These are phyloP conservation scores for Cyclostephanos tholiformis DNA, from an alignment of 108 stramenopile species.

Conservation along the genomic window DNA sequence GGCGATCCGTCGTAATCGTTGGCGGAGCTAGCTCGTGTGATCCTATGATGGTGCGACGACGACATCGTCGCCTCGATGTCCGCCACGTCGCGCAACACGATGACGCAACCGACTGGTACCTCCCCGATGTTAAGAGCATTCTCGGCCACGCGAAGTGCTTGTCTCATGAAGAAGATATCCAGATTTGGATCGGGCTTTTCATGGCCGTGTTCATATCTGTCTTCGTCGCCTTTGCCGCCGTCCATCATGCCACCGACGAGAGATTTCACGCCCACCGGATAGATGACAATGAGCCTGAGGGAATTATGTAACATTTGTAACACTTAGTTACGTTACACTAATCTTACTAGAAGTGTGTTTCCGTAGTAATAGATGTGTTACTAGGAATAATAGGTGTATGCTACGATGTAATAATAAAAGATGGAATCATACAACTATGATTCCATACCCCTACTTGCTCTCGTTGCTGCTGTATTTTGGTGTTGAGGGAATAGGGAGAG, in stretches of 20 bases:
- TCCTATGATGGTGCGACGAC: neutral
- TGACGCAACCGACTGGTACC: constrained; percentile 88
- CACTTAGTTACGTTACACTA: too few relatives aligned
- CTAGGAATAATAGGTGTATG: too few relatives aligned
- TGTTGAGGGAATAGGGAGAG: too few relatives aligned
- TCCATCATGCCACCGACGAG: neutral
- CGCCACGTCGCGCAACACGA: constrained; percentile 58
- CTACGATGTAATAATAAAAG: too few relatives aligned
- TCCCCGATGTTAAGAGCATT: constrained; percentile 72
- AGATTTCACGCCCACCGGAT: neutral
- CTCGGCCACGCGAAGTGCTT: constrained; percentile 72
- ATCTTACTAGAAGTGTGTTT: too few relatives aligned
- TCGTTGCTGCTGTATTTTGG: too few relatives aligned
- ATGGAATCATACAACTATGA: too few relatives aligned
- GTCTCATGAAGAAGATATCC: constrained; percentile 72
- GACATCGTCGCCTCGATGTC: constrained; percentile 2
- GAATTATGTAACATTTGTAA: too few relatives aligned
- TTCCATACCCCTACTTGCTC: too few relatives aligned
- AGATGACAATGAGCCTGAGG: too few relatives aligned
- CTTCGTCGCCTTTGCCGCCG: neutral
- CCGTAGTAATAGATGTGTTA: too few relatives aligned
- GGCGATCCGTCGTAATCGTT: constrained; percentile 16
- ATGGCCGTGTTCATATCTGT: neutral
- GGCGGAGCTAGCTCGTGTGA: neutral
- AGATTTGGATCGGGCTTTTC: constrained; percentile 12